Evolutionary conservation across 352 stramenopile species (phyloP).

Genomic region (Globisporangium uncinulatum): DNA sequence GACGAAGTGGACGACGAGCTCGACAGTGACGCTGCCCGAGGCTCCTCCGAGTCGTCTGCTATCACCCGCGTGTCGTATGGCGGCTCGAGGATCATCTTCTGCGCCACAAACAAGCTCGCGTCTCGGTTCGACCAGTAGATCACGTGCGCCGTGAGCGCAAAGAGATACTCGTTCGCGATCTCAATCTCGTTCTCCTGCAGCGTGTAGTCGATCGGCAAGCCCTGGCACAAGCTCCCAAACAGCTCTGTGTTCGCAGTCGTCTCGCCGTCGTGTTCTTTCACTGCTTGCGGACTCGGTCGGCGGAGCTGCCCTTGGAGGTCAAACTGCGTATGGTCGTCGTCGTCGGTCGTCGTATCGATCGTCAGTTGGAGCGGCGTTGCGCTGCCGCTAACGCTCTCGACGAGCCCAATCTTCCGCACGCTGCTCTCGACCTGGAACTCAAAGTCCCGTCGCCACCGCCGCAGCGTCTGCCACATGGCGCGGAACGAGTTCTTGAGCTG

Average conservation of each 20-base stretch:
- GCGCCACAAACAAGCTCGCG: constrained; percentile 88
- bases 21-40: constrained; percentile 12
- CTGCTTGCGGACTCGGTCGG: constrained; percentile 10
- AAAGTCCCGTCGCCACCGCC: constrained; percentile 71
- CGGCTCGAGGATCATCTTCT: constrained; percentile 80
- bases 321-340: constrained; percentile 8
- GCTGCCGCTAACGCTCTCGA: constrained; percentile 30
- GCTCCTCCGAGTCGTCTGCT: constrained; percentile 10
- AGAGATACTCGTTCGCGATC: constrained; percentile 92
- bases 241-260: constrained; percentile 34
- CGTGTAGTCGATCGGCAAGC: constrained; percentile 80
- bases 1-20: constrained; percentile 8
- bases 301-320: constrained; percentile 3
- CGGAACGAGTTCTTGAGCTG: constrained; percentile 80
- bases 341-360: constrained; percentile 12
- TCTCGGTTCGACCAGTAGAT: constrained; percentile 92
- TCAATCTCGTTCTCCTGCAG: constrained; percentile 94
- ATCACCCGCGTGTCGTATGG: constrained; percentile 15
- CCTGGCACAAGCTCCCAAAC: constrained; percentile 63
- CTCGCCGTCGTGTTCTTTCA: constrained; percentile 23
- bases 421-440: constrained; percentile 64
- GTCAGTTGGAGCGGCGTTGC: background rate
- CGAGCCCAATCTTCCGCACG: constrained; percentile 65
- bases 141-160: constrained; percentile 88
- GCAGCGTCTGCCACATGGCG: constrained; percentile 69